A percentile compares a stretch with the other conserved stretches of the same genome.
These are phyloP conservation scores for Diplogelasinospora grovesii DNA, from an alignment of 495 filamentous ascomycete genomes.

Conservation along the genomic window DNA sequence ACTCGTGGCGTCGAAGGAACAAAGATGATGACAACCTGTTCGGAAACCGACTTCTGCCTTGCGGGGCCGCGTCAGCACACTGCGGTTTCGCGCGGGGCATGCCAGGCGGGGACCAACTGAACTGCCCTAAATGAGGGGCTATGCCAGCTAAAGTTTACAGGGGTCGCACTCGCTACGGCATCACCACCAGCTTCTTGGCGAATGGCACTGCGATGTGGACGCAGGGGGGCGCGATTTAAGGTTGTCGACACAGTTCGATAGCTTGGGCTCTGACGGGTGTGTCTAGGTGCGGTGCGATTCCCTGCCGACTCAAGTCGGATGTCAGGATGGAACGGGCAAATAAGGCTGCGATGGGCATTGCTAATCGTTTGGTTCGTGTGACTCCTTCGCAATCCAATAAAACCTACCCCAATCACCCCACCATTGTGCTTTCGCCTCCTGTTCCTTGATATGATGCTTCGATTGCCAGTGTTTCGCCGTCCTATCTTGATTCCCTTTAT, in stretches of 20 bases:
- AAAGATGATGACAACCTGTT: background rate
- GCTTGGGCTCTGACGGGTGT: background rate
- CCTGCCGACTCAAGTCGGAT: no score
- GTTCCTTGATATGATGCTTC: background rate
- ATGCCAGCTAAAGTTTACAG: conserved; percentile 14
- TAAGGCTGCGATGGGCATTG: background rate
- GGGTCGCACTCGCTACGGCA: conserved; percentile 10
- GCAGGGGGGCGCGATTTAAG: conserved; percentile 4
- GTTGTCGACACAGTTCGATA: background rate
- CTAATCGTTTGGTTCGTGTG: background rate
- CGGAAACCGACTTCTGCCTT: conserved; percentile 5
- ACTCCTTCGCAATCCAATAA: conserved; percentile 9
- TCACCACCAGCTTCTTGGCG: conserved; percentile 4
- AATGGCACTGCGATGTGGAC: conserved; percentile 7
- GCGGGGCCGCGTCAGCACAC: conserved; percentile 23
- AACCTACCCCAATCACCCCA: conserved; percentile 9
- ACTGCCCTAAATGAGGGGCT: conserved; percentile 9
- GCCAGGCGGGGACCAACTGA: conserved; percentile 11
- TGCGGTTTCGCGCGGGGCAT: conserved; percentile 14
- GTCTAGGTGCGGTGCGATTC: background rate
- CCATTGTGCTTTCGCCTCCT: background rate
- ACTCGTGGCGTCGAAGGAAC: no score
- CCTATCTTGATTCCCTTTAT: no score
- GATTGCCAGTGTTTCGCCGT: no score
- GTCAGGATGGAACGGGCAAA: no score